phyloP scores from a whole-genome alignment of 148 eudicot genomes.

The Cornus kousa region DNA sequence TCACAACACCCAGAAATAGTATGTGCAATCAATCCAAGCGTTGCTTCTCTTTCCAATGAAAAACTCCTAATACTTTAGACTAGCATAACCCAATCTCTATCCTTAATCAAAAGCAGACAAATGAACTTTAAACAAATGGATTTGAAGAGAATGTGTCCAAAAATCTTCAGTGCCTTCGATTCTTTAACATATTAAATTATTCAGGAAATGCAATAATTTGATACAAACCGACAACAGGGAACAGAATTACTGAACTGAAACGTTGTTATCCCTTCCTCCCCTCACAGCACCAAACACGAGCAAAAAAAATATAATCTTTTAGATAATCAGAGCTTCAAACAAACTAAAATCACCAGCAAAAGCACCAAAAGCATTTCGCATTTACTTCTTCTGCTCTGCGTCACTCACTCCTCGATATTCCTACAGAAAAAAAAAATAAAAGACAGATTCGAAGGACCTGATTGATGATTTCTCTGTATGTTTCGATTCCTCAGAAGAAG shows the following conservation, averaged over 20 bases:
- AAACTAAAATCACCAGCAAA: slow-evolving; percentile 1
- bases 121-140: slow-evolving; percentile 10
- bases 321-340: not conserved
- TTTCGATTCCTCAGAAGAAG: not conserved
- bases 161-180: not conserved
- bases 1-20: slow-evolving; percentile 10
- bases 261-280: slow-evolving; percentile 13
- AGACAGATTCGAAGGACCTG: not conserved
- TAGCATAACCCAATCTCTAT: not conserved
- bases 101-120: slow-evolving; percentile 1
- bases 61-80: not conserved
- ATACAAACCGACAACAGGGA: slow-evolving; percentile 10
- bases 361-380: not conserved
- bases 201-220: not conserved
- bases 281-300: slow-evolving; percentile 29
- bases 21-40: not conserved
- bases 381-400: not conserved
- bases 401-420: not conserved
- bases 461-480: not conserved
- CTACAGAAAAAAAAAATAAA: not conserved
- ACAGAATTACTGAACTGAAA: slow-evolving; percentile 19
- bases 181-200: not conserved
- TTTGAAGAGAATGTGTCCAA: slow-evolving; percentile 12
- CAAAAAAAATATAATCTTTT: not conserved
- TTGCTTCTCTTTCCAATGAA: not conserved